Evolutionary conservation across 805 yeast genomes (phyloP).

Genomic region (Lipomyces yamadae): DNA sequence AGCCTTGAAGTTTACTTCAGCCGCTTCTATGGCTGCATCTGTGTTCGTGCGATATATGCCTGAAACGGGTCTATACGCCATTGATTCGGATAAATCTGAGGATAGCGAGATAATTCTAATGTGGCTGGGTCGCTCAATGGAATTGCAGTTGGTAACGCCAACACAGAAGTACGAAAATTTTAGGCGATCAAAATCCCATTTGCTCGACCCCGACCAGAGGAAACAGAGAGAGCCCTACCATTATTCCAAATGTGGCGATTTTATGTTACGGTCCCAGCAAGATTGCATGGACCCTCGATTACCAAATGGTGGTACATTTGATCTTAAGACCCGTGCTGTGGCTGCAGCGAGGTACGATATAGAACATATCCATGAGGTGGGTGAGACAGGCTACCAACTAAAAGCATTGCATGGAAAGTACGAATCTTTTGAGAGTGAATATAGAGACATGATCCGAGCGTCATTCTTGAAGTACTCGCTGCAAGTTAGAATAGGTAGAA

Average conservation of each 20-base stretch:
- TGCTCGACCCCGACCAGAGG: slow-evolving; percentile 24
- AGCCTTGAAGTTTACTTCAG: slow-evolving; percentile 47
- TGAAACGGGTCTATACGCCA: slow-evolving; percentile 56
- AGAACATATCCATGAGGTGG: slow-evolving; percentile 59
- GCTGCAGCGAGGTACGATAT: slow-evolving; percentile 82
- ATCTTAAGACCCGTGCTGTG: slow-evolving; percentile 88
- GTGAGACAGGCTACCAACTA: slow-evolving; percentile 71
- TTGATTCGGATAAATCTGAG: slow-evolving; percentile 71
- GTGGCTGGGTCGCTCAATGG: slow-evolving; percentile 77
- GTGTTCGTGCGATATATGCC: slow-evolving; percentile 58
- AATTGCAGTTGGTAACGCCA: slow-evolving; percentile 69
- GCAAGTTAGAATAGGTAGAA: slow-evolving; percentile 92
- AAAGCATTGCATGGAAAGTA: slow-evolving; percentile 62
- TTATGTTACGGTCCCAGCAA: slow-evolving; percentile 85
- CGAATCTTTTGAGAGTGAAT: slow-evolving; percentile 85
- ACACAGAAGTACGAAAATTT: slow-evolving; percentile 56
- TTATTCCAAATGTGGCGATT: slow-evolving; percentile 68
- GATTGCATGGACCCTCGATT: slow-evolving; percentile 78
- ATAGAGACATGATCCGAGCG: slow-evolving; percentile 71
- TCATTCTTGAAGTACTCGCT: slow-evolving; percentile 82
- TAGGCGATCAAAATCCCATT: slow-evolving; percentile 41
- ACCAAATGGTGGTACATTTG: slow-evolving; percentile 93
- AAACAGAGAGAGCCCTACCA: slow-evolving; percentile 57
- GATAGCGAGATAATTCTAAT: slow-evolving; percentile 72
- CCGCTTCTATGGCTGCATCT: slow-evolving; percentile 59